Evolutionary conservation across 208 protist species (phyloP).

Genomic region (Trypanosoma platydactyli): DNA sequence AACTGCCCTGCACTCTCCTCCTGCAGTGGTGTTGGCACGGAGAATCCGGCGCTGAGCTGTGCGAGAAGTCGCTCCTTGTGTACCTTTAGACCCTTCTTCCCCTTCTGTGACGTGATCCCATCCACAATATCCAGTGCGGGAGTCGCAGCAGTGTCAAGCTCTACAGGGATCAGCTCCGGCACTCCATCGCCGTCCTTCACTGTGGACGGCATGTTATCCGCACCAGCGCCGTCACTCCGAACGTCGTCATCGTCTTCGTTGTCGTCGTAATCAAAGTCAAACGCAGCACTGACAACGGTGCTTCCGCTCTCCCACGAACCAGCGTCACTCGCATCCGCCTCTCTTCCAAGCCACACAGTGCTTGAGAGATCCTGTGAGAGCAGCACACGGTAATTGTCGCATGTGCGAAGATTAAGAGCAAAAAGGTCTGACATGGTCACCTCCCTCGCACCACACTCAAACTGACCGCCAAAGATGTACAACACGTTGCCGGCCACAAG

Average conservation of each 20-base stretch:
- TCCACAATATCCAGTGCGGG: conserved; percentile 45
- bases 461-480: conserved; percentile 90
- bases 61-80: conserved; percentile 87
- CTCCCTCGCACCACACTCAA: conserved; percentile 85
- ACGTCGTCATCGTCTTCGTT: conserved; percentile 70
- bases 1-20: conserved; percentile 64
- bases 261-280: conserved; percentile 71
- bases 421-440: conserved; percentile 90
- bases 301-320: conserved; percentile 88
- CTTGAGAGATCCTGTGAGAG: conserved; percentile 84
- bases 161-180: conserved; percentile 70
- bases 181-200: conserved; percentile 62
- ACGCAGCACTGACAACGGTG: conserved; percentile 80
- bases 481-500: conserved; percentile 65
- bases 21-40: conserved; percentile 64
- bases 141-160: conserved; percentile 64
- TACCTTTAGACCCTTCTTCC: conserved; percentile 85
- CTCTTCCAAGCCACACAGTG: conserved; percentile 81
- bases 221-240: conserved; percentile 18
- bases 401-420: conserved; percentile 77
- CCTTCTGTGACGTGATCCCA: conserved; percentile 49
- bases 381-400: conserved; percentile 78
- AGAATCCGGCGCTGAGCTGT: conserved; percentile 59
- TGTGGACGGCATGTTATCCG: conserved; percentile 28
- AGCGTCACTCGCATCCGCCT: conserved; percentile 68